A percentile compares a stretch with the other conserved stretches of the same genome.
These are phyloP conservation scores for Apiospora sp. DNA, from an alignment of 2,329 filamentous ascomycete genomes.

Conservation along the genomic window DNA sequence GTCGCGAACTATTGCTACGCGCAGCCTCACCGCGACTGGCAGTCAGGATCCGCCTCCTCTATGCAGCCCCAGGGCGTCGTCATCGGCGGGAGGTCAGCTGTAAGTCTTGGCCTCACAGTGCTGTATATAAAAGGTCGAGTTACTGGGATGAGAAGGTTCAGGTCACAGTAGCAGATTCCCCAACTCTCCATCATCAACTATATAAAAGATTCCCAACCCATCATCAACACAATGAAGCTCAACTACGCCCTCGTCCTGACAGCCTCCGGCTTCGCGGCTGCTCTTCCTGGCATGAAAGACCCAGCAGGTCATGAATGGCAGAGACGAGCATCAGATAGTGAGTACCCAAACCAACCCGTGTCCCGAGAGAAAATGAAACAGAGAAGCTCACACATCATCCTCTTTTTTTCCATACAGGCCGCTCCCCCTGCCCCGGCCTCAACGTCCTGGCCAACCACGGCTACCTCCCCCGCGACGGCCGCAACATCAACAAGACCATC, in stretches of 20 bases:
- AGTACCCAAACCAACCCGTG: neutral
- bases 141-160: too few relatives aligned
- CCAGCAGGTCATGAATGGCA: neutral
- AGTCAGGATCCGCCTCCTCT: too few relatives aligned
- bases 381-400: neutral
- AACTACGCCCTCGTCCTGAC: neutral
- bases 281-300: neutral
- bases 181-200: too few relatives aligned
- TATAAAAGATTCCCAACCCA: too few relatives aligned
- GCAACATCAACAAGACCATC: constrained; percentile 29
- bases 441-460: constrained; percentile 60
- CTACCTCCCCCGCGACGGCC: constrained; percentile 55
- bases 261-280: neutral
- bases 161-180: too few relatives aligned
- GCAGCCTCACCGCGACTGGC: neutral
- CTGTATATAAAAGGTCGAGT: neutral
- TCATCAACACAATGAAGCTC: neutral
- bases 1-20: neutral
- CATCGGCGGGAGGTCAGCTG: neutral
- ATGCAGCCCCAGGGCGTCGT: neutral
- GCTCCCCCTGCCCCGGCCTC: constrained; percentile 56
- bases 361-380: neutral
- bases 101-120: neutral
- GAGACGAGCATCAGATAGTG: neutral
- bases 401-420: neutral